These are phyloP conservation scores for Blastocladiella emersonii DNA, from an alignment of 371 early-diverging fungal species.

Conservation along the genomic window DNA sequence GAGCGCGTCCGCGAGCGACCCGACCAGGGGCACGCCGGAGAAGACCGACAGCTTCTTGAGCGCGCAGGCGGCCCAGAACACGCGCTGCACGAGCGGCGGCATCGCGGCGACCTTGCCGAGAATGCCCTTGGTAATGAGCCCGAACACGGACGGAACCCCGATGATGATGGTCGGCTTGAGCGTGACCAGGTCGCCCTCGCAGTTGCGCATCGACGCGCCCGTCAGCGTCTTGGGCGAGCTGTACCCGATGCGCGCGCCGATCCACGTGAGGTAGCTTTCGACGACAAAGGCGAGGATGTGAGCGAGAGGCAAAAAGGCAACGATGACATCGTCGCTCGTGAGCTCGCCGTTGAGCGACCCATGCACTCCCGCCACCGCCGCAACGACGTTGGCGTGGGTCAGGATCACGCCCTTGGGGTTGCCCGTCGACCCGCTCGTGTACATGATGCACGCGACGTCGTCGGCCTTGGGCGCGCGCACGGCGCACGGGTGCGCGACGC, in stretches of 20 bases:
- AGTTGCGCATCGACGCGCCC: slow-evolving; percentile 78
- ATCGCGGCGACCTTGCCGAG: slow-evolving; percentile 48
- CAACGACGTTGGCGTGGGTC: slow-evolving; percentile 73
- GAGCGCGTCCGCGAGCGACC: slow-evolving; percentile 37
- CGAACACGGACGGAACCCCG: background rate
- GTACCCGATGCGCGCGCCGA: slow-evolving; percentile 74
- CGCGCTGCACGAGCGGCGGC: slow-evolving; percentile 44
- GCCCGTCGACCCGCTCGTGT: slow-evolving; percentile 93
- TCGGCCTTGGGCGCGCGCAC: slow-evolving; percentile 52
- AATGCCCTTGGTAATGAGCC: slow-evolving; percentile 41
- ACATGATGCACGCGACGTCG: slow-evolving; percentile 83
- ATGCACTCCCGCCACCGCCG: slow-evolving; percentile 16
- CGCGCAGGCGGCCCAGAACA: slow-evolving; percentile 59
- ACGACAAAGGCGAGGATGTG: slow-evolving; percentile 83
- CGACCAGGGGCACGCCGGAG: slow-evolving; percentile 45
- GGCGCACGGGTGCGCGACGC: slow-evolving; percentile 40
- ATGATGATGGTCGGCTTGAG: background rate
- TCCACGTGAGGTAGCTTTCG: slow-evolving; percentile 53
- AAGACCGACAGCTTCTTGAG: slow-evolving; percentile 40
- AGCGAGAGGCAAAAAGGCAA: slow-evolving; percentile 89
- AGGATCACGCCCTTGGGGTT: slow-evolving; percentile 79
- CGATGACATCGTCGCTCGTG: slow-evolving; percentile 8
- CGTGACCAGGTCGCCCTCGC: slow-evolving; percentile 70
- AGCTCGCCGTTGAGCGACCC: slow-evolving; percentile 7
- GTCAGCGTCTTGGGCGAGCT: slow-evolving; percentile 73